Percentiles rank a stretch among this genome's conserved stretches.
Conservation (phyloP, 2,329 filamentous ascomycete genomes). For the Penicillium occitanis region DNA sequence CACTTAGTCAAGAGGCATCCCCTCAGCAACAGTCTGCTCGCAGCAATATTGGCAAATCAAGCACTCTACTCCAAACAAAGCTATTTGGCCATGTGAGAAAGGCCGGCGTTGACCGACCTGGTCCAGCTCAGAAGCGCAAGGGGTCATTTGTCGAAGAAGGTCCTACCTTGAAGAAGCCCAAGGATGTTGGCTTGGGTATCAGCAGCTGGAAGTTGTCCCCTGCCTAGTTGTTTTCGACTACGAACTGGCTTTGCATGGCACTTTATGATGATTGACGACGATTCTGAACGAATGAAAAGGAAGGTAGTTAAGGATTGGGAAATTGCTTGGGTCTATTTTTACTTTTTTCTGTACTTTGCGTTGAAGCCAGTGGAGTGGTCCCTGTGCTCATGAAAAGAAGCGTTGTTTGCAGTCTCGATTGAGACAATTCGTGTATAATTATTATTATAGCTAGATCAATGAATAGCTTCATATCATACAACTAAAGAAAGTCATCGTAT, state of each 20-base stretch:
- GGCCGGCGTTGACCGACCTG: slow-evolving; percentile 42
- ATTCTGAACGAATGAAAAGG: not conserved
- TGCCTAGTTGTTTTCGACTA: slow-evolving; percentile 27
- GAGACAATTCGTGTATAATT: slow-evolving; percentile 3
- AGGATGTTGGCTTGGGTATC: slow-evolving; percentile 59
- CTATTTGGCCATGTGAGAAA: slow-evolving; percentile 64
- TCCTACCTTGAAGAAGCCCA: slow-evolving; percentile 51
- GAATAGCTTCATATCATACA: not conserved
- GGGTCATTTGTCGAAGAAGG: slow-evolving; percentile 38
- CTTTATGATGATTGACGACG: slow-evolving; percentile 14
- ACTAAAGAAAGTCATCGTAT: not conserved
- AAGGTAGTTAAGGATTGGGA: not conserved
- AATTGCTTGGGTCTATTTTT: slow-evolving; percentile 1
- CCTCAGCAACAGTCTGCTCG: slow-evolving; percentile 23
- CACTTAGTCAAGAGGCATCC: slow-evolving; percentile 39
- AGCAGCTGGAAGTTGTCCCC: slow-evolving; percentile 39
- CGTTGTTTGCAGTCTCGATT: not conserved
- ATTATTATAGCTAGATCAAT: slow-evolving; percentile 1
- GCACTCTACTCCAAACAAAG: slow-evolving; percentile 58
- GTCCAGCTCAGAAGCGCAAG: slow-evolving; percentile 40
- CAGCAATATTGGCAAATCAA: slow-evolving; percentile 43
- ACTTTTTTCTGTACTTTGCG: not conserved
- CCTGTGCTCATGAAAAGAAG: slow-evolving; percentile 5
- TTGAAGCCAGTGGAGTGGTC: not conserved
- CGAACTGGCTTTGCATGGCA: not conserved